These are phyloP conservation scores for Lagerstroemia speciosa DNA, from an alignment of 345 rosid genomes.

Conservation along the genomic window DNA sequence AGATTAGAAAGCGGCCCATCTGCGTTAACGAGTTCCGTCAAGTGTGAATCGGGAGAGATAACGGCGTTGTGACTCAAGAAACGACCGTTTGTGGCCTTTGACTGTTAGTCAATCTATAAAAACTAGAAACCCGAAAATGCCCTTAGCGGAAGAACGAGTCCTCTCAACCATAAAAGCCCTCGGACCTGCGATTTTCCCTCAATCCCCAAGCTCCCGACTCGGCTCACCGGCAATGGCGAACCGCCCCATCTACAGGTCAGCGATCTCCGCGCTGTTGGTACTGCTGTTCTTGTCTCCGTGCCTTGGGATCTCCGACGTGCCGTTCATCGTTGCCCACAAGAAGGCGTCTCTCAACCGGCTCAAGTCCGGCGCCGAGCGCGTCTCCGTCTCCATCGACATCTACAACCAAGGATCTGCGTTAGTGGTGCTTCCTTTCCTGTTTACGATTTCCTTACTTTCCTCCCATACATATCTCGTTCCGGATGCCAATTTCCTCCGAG, in stretches of 20 bases:
- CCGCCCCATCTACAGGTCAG: slow-evolving; percentile 14
- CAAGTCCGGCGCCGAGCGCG: slow-evolving; percentile 85
- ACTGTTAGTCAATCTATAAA: too few species aligned
- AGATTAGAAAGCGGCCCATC: too few species aligned
- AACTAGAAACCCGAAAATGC: too few species aligned
- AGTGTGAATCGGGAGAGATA: too few species aligned
- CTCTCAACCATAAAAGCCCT: too few species aligned
- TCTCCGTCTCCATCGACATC: slow-evolving; percentile 72
- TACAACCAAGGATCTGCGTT: slow-evolving; percentile 92
- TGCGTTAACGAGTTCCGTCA: too few species aligned
- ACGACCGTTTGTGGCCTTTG: too few species aligned
- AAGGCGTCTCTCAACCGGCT: slow-evolving; percentile 70
- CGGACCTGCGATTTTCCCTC: too few species aligned
- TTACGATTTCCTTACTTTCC: not conserved
- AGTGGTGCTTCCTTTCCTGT: slow-evolving; percentile 12
- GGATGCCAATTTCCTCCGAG: not conserved
- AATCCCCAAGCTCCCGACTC: not conserved
- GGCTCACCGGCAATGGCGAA: slow-evolving; percentile 24
- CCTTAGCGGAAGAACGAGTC: too few species aligned
- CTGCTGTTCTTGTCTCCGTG: slow-evolving; percentile 36
- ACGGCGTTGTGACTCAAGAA: too few species aligned
- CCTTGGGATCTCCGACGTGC: slow-evolving; percentile 60
- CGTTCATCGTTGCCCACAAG: slow-evolving; percentile 89
- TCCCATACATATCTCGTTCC: not conserved
- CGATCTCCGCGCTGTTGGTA: slow-evolving; percentile 29